These are phyloP conservation scores for Pseudogymnoascus sp. DNA, from an alignment of 2,329 filamentous ascomycete species.

Conservation along the genomic window DNA sequence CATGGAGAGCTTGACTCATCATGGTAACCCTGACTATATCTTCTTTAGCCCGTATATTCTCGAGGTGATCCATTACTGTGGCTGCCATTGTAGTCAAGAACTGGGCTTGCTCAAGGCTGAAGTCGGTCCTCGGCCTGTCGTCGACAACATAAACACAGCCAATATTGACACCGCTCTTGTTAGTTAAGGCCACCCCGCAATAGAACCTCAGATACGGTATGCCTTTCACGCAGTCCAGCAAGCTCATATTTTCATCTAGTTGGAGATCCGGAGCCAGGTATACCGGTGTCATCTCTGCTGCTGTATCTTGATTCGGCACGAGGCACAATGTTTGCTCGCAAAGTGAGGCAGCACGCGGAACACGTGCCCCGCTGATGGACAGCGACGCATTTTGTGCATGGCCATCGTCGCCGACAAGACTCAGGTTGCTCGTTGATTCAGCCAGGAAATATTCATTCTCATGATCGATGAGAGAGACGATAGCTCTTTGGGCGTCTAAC, in stretches of 20 bases:
- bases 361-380: constrained; percentile 17
- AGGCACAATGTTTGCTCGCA: constrained; percentile 22
- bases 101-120: not conserved
- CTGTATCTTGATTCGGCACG: constrained; percentile 12
- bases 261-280: constrained; percentile 18
- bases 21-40: not conserved
- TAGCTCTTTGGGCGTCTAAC: constrained; percentile 34
- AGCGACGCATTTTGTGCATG: constrained; percentile 17
- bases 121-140: constrained; percentile 14
- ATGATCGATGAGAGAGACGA: constrained; percentile 37
- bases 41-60: not conserved
- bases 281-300: constrained; percentile 15
- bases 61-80: not conserved
- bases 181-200: constrained; percentile 22
- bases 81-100: not conserved
- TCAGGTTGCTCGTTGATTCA: constrained; percentile 39
- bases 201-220: constrained; percentile 21
- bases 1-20: constrained; percentile 1
- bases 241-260: constrained; percentile 15
- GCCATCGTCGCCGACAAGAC: constrained; percentile 21
- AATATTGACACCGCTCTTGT: constrained; percentile 21
- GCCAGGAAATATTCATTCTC: constrained; percentile 38
- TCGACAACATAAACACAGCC: constrained; percentile 19
- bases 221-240: constrained; percentile 18
- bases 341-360: constrained; percentile 17